Evolutionary conservation across 305 asterid species (phyloP), one percentile per base, ranked within the genome.

Genomic region (Coffea humblotiana): DNA sequence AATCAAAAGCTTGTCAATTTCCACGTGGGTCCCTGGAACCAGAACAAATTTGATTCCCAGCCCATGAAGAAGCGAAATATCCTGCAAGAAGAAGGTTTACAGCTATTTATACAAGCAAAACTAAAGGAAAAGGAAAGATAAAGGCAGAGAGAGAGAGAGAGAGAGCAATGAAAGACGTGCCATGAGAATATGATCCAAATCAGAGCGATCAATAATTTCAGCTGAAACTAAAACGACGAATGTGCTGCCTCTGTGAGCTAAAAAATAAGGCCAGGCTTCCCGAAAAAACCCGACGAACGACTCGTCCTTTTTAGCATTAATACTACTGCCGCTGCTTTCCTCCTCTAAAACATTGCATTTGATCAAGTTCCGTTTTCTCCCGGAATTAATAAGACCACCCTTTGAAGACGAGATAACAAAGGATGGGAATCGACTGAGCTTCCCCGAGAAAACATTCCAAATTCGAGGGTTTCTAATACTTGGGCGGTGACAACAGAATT

Each of bases 1-100:
- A 69, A 86, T 85, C 78, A 96, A 82, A 84, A 93, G 95, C 84
- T 88, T 79, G 84, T 96, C 98, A 75, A 96, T 96, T 85, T 91
- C 98, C 51, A 92, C 98, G 80, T 91, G 99, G 11, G 98, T 91
- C 72, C 99, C 99, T 0, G 98, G 98, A 74, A 96, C 98, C 67
- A 96, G 93, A 87, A 96, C 98, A 86, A 96, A 92, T 80, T 92
- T 96, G 86, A 96, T 89, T 78, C 99, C 99, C 73, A 94, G 87
- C 29, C 97, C 98, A 86, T 92, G 99, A 82, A 96, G 95, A 8
- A 94, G 90, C 76, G 99, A 92, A 70, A 96, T 93, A 82, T 96
- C 99, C 98, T 95, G 83, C 83, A 84, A 84, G 43, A 56, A 18
- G 29, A 9, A 25, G 15, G 25, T 74, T 66, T 35, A 52, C 52